Conservation (phyloP, 2,329 filamentous ascomycete species). For the Myotisia sp. region DNA sequence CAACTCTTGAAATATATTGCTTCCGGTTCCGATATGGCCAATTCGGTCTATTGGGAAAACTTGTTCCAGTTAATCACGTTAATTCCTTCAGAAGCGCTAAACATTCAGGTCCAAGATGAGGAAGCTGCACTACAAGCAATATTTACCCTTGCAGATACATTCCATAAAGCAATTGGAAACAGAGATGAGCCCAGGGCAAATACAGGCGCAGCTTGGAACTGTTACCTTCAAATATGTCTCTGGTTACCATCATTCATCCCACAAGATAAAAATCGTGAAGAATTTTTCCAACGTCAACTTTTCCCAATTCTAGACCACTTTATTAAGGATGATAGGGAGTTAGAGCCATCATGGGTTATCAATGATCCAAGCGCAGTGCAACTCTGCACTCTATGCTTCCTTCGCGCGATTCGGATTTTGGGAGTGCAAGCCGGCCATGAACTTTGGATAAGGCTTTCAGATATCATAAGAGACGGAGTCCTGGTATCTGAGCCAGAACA, state of each 20-base stretch:
- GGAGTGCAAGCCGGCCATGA: constrained; percentile 38
- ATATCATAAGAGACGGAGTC: constrained; percentile 50
- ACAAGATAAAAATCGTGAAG: constrained; percentile 33
- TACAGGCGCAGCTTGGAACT: constrained; percentile 54
- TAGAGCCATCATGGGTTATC: constrained; percentile 38
- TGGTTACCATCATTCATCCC: constrained; percentile 38
- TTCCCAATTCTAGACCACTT: constrained; percentile 42
- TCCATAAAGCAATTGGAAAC: constrained; percentile 56
- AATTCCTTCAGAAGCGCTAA: constrained; percentile 39
- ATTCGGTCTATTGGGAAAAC: constrained; percentile 57
- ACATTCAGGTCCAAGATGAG: constrained; percentile 15
- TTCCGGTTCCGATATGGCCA: constrained; percentile 69
- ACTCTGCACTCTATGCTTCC: constrained; percentile 28
- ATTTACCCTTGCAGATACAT: constrained; percentile 48
- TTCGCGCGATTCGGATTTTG: constrained; percentile 23
- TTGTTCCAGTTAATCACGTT: constrained; percentile 46
- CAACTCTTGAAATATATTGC: constrained; percentile 59
- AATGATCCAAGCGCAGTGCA: constrained; percentile 25
- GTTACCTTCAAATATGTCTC: constrained; percentile 53
- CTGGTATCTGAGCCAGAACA: constrained; percentile 67
- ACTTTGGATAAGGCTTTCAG: constrained; percentile 51
- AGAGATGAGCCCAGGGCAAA: constrained; percentile 63
- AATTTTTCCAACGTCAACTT: constrained; percentile 35
- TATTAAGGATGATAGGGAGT: constrained; percentile 34
- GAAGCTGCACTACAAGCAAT: constrained; percentile 35